Evolutionary conservation across 495 filamentous ascomycete species (phyloP), one percentile per base, ranked within the genome.

Genomic region (Aspergillus kassunensis): DNA sequence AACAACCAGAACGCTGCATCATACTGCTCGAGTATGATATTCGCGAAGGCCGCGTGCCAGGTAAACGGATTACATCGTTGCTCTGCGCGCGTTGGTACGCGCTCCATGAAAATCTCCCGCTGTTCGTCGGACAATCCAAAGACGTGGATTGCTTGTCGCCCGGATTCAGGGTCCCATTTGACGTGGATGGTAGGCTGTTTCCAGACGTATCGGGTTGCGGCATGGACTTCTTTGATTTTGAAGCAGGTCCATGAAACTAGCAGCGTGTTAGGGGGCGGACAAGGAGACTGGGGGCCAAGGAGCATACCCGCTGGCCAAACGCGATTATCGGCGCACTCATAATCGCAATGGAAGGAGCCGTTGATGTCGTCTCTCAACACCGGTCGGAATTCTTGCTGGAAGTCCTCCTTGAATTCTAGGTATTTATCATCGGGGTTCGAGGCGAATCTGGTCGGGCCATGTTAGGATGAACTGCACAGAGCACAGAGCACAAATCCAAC

Each of bases 321-420:
- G 11, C 49, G 27, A 2, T 18, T 3, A 16, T 36, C 12, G 3
- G 6, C 19, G 33, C 20, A 34, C 29, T 15, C 19, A 34, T 59
- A 54, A 6, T 55, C 50, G 29, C 47, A 54, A 47, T 55, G 37
- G 42, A 49, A 59, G 23, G 56, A 51, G n/a, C 47, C 51, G 37
- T 59, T 59, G 6, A 55, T 44, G 43, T 59, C 56, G 11, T 18
- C 44, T 1, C 25, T 40, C 23, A 55, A 31, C 10, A 47, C 39
- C 5, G 29, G 30, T 13, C 13, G 39, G 48, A 59, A 59, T 20
- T 36, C 49, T 7, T 44, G 29, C 9, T 36, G 49, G 19, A 52
- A 52, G 0, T 31, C 19, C 9, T 1, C 6, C 23, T 52, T 44
- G 21, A 29, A 44, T 12, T 36, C 2, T 0, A 4, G 18, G 10